Base-by-base conservation (phyloP, 352 stramenopile species). In the Phytopythium montanum region DNA sequence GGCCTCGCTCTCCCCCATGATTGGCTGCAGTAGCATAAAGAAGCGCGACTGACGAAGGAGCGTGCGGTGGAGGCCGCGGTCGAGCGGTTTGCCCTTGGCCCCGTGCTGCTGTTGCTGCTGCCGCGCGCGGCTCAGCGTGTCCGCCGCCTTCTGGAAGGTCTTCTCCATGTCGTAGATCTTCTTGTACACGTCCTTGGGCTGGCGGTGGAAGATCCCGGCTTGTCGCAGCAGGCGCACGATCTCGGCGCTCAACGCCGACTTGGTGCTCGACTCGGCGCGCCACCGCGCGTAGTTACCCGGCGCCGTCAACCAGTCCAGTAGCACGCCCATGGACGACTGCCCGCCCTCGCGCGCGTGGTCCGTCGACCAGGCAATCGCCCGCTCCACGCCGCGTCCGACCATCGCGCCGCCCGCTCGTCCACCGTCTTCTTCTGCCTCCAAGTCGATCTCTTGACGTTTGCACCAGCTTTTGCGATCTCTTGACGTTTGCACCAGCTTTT, bases 311-410 rank as follows among this genome's bases (percentile, higher is more conserved):
- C 75, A 85, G 39, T 77, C 73, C 33, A 85, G 62, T 31, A 85
- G 39, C n/a, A 85, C 62, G 13, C 68, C 68, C 61, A 85, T 76
- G 25, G 75, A 85, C 2, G 72, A 80, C 57, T 76, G 76, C 13
- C 71, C 62, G 12, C 65, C 61, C 1, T 36, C n/a, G 1, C 45
- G 58, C 31, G 58, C 39, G 59, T 73, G 64, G 56, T 79, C 70
- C 21, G 61, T 62, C 19, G 62, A 54, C 70, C 70, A 79, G 26
- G 61, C 64, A 33, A 18, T 41, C 54, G 18, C n/a, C n/a, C n/a
- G 16, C 28, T 44, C 45, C 25, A 10, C 12, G n/a, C n/a, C n/a
- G 23, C 45, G 45, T 16, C n/a, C 25, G 45, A 33, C 25, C 45
- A 34, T 52, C 13, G 42, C 31, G 1, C 31, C 31, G 13, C 7